phyloP scores from a whole-genome alignment of 129 eudicot species.

The Flaveria linearis region DNA sequence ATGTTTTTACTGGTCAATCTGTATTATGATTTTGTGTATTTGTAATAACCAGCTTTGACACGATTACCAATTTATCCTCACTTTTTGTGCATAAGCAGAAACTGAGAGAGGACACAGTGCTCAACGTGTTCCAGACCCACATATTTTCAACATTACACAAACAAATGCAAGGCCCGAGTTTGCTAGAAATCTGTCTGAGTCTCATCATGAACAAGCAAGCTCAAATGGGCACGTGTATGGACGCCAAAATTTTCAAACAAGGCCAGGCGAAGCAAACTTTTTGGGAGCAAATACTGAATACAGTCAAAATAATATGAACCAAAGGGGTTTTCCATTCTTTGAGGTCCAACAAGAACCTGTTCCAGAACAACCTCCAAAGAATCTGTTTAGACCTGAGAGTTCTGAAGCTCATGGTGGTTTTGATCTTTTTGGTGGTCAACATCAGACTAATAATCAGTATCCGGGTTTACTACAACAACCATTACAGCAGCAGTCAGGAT shows the following conservation, averaged over 20 bases:
- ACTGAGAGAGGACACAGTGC: constrained; percentile 58
- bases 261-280: constrained; percentile 68
- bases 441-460: constrained; percentile 63
- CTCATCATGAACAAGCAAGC: constrained; percentile 56
- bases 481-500: constrained; percentile 68
- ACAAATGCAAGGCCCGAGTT: constrained; percentile 58
- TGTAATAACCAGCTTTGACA: constrained; percentile 2
- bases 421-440: constrained; percentile 85
- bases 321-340: constrained; percentile 56
- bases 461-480: constrained; percentile 55
- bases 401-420: constrained; percentile 66
- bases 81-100: constrained; percentile 46
- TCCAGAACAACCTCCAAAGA: constrained; percentile 45
- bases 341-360: constrained; percentile 59
- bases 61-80: background rate
- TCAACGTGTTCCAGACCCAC: constrained; percentile 51
- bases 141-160: constrained; percentile 57
- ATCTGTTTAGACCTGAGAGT: constrained; percentile 50
- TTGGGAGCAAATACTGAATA: constrained; percentile 67
- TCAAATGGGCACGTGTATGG: constrained; percentile 65
- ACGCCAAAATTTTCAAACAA: constrained; percentile 50
- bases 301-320: constrained; percentile 48
- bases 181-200: constrained; percentile 45
- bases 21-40: background rate
- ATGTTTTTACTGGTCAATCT: background rate